phyloP scores from a whole-genome alignment of 306 rosid genomes.

The Medicago truncatula region MtrunA17r5.0-ANR NC_053049.1:13985501-13986000 shows the following conservation, averaged over 20 bases:
- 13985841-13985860: too few relatives aligned
- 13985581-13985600: conserved; percentile 31
- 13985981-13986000: too few relatives aligned
- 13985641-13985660: conserved; percentile 36
- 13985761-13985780: too few relatives aligned
- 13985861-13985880: too few relatives aligned
- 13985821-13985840: too few relatives aligned
- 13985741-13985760: conserved; percentile 38
- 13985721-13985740: not conserved
- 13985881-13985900: too few relatives aligned
- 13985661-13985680: conserved; percentile 33
- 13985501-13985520: conserved; percentile 1
- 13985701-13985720: conserved; percentile 25
- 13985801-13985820: too few relatives aligned
- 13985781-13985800: too few relatives aligned
- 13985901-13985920: too few relatives aligned
- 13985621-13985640: not conserved
- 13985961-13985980: too few relatives aligned
- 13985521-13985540: conserved; percentile 36
- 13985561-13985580: conserved; percentile 36
- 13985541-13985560: conserved; percentile 40
- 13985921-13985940: too few relatives aligned
- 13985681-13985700: conserved; percentile 28
- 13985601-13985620: conserved; percentile 26
- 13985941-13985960: too few relatives aligned